Percentiles rank a stretch among this genome's conserved stretches.
These are phyloP conservation scores for Diaporthe nobilis DNA, from an alignment of 2,329 filamentous ascomycete genomes.

Conservation along the genomic window DNA sequence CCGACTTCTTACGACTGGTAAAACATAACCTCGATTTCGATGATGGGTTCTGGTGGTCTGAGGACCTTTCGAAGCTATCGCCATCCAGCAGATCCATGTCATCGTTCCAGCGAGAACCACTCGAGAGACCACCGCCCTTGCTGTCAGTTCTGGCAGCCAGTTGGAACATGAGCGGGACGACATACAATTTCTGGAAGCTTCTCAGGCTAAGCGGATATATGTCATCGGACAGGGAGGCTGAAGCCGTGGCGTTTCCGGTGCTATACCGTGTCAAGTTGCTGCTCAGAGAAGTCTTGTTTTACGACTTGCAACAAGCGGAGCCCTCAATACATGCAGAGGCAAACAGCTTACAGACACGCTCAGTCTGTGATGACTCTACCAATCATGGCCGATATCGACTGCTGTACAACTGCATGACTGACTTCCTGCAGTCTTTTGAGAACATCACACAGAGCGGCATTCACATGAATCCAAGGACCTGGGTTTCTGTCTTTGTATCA, in stretches of 20 bases:
- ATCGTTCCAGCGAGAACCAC: constrained; percentile 55
- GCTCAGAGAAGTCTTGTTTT: constrained; percentile 68
- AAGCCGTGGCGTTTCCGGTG: constrained; percentile 64
- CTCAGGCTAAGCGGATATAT: constrained; percentile 65
- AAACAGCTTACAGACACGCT: constrained; percentile 51
- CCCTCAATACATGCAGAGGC: constrained; percentile 59
- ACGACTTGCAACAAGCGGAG: constrained; percentile 65
- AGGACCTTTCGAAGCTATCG: constrained; percentile 60
- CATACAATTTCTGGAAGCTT: constrained; percentile 67
- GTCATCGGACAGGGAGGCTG: constrained; percentile 62
- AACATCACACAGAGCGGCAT: constrained; percentile 56
- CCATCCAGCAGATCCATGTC: constrained; percentile 56
- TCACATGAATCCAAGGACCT: constrained; percentile 58
- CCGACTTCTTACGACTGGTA: constrained; percentile 58
- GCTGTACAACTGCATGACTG: constrained; percentile 64
- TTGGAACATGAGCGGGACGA: constrained; percentile 63
- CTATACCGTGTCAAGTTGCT: constrained; percentile 69
- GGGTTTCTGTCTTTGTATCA: constrained; percentile 67
- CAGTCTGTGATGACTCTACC: constrained; percentile 60
- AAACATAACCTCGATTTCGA: constrained; percentile 65
- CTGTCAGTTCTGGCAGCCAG: constrained; percentile 66
- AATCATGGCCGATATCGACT: constrained; percentile 62
- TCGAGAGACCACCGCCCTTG: constrained; percentile 62
- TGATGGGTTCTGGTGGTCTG: constrained; percentile 72
- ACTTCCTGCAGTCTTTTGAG: constrained; percentile 69